Base-by-base conservation (phyloP, 371 early-diverging fungal species). In the Rozella allomycis region DNA sequence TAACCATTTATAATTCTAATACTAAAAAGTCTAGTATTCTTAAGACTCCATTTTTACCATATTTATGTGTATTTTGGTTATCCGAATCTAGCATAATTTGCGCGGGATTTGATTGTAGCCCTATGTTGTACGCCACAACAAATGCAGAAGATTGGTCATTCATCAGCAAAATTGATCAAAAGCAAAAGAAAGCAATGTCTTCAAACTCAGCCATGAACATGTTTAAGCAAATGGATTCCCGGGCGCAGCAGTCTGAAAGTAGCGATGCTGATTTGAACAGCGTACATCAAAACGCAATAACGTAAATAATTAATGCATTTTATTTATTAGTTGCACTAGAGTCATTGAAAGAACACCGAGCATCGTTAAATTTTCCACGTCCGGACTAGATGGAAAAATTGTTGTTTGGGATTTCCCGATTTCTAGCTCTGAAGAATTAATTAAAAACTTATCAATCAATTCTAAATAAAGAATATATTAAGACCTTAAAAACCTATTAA, bases 271-370 rank as follows among this genome's bases (percentile, higher is more conserved):
- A 68, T 41, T 54, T 87, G 16, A 60, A 61, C 30, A 70, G 74
- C 4, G 62, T 69, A 9, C 93, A 93, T 48, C 93, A 93, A 52
- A 93, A 93, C 52, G 79, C 90, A 12, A 88, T 88, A 51, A 83
- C 77, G 63, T 78, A 60, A 49, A 57, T 47, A 46, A 19, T 19
- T 6, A 19, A 20, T 5, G 17, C 3, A 17, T 37, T 21, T 4
- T 25, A 10, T 23, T 6, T 31, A 6, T 11, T 45, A 69, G 66
- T 32, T 59, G 57, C 40, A 52, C 73, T 23, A 70, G 74, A 31
- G 39, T 63, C 7, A 71, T 64, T 45, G 46, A 50, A 22, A 67
- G 70, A 14, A 33, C 55, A 0, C 60, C 62, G n/a, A 60, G 53
- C 11, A 47, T 61, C 35, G 64, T 78, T 16, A 56, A 73, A 35